Evolutionary conservation across 2,329 filamentous ascomycete species (phyloP).

Genomic region (Moelleriella libera): DNA sequence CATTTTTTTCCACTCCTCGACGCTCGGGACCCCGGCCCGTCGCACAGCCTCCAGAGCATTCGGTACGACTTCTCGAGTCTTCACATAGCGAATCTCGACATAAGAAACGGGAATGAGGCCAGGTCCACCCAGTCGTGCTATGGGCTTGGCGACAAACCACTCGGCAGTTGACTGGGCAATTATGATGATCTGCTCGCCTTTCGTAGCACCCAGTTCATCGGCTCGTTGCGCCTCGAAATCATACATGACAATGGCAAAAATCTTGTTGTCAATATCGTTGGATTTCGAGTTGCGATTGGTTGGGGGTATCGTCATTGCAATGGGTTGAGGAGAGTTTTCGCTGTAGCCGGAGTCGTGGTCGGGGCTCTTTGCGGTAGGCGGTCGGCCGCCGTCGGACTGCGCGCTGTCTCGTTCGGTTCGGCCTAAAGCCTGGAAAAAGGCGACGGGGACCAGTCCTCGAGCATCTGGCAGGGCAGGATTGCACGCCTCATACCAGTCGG

Average conservation of each 20-base stretch:
- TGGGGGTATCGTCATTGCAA: conserved; percentile 5
- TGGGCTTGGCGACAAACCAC: conserved; percentile 99
- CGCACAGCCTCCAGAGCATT: conserved; percentile 78
- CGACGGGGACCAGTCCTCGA: conserved; percentile 81
- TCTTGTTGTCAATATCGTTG: conserved; percentile 60
- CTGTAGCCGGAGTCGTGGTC: conserved; percentile 84
- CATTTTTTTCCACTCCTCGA: conserved; percentile 99
- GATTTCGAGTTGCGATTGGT: conserved; percentile 35
- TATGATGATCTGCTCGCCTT: conserved; percentile 92
- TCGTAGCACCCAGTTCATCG: conserved; percentile 92
- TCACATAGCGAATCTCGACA: conserved; percentile 92
- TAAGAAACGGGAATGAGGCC: conserved; percentile 94
- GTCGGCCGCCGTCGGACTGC: conserved; percentile 44
- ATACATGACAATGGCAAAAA: conserved; percentile 94
- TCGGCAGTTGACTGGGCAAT: conserved; percentile 97
- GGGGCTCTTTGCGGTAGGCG: conserved; percentile 39
- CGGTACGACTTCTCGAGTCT: conserved; percentile 64
- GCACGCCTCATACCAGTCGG: conserved; percentile 96
- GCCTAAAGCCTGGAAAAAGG: conserved; percentile 83
- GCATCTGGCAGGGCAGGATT: conserved; percentile 81
- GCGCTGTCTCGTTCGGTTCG: conserved; percentile 85
- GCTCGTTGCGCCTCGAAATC: conserved; percentile 89
- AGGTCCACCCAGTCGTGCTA: conserved; percentile 86
- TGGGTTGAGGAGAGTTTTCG: conserved; percentile 17
- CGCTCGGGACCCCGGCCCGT: conserved; percentile 78